Conservation (phyloP, 192 early-diverging fungal species). For the Linnemannia elongata region DNA sequence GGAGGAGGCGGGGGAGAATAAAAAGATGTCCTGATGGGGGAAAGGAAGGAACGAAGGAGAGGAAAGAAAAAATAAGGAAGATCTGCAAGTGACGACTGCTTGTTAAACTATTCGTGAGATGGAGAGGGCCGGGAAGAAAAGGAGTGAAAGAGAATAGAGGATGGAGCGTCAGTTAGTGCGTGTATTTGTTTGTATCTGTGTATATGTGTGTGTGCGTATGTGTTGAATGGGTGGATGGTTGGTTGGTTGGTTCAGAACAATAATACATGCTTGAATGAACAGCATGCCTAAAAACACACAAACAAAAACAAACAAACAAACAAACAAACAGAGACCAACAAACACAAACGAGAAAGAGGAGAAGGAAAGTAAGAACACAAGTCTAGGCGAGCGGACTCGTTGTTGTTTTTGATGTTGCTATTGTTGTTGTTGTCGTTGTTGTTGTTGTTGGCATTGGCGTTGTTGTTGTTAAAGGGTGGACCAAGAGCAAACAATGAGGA, state of each 20-base stretch:
- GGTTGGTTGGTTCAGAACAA: not conserved
- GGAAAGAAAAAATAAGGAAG: conserved; percentile 1
- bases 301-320: not conserved
- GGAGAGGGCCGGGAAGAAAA: not conserved
- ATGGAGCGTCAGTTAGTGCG: not conserved
- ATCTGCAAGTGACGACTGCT: not conserved
- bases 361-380: not conserved
- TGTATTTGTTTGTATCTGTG: not conserved
- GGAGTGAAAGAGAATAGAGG: not conserved
- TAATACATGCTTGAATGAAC: conserved; percentile 1
- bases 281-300: not conserved
- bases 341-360: not conserved
- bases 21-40: not conserved
- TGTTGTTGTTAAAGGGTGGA: no score
- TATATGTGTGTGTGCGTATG: not conserved
- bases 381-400: not conserved
- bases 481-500: not conserved
- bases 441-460: no score
- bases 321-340: not conserved
- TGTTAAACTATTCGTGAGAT: not conserved
- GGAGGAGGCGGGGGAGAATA: not conserved
- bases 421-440: no score
- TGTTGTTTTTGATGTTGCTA: no score
- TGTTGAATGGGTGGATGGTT: not conserved
- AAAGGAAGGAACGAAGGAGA: not conserved